Evolutionary conservation across 2,329 filamentous ascomycete genomes (phyloP).

Genomic region (Mycosphaerella sp.): DNA sequence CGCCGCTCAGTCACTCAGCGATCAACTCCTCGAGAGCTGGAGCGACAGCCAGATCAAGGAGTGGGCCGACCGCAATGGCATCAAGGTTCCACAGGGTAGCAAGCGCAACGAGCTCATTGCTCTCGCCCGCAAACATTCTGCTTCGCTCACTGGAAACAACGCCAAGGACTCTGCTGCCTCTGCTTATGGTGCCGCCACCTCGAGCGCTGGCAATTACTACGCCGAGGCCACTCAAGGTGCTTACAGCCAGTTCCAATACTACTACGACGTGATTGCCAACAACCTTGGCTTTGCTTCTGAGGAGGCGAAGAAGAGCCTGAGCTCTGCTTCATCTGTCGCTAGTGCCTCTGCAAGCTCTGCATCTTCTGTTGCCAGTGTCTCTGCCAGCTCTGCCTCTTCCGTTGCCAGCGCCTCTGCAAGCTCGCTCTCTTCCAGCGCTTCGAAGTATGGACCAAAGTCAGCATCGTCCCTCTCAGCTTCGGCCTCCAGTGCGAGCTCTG

Average conservation of each 20-base stretch:
- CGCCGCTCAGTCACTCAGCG: constrained; percentile 68
- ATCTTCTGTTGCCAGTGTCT: constrained; percentile 27
- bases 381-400: constrained; percentile 23
- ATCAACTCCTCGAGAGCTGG: constrained; percentile 85
- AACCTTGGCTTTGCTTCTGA: constrained; percentile 42
- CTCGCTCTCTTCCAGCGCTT: constrained; percentile 30
- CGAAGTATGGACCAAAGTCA: constrained; percentile 27
- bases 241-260: constrained; percentile 30
- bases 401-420: constrained; percentile 30
- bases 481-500: constrained; percentile 30
- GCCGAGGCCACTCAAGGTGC: constrained; percentile 66
- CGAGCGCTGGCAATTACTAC: constrained; percentile 63
- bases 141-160: constrained; percentile 57
- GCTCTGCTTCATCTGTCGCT: constrained; percentile 31
- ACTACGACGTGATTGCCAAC: constrained; percentile 41
- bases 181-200: constrained; percentile 42
- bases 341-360: constrained; percentile 20
- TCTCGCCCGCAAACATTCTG: constrained; percentile 80
- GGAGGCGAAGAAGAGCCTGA: constrained; percentile 32
- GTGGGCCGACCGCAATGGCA: constrained; percentile 84
- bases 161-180: constrained; percentile 33
- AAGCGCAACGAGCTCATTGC: constrained; percentile 84
- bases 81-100: constrained; percentile 86
- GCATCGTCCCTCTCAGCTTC: constrained; percentile 25
- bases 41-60: constrained; percentile 84